Conservation (phyloP, 257 asterid genomes). For the Osmanthus fragrans region DNA sequence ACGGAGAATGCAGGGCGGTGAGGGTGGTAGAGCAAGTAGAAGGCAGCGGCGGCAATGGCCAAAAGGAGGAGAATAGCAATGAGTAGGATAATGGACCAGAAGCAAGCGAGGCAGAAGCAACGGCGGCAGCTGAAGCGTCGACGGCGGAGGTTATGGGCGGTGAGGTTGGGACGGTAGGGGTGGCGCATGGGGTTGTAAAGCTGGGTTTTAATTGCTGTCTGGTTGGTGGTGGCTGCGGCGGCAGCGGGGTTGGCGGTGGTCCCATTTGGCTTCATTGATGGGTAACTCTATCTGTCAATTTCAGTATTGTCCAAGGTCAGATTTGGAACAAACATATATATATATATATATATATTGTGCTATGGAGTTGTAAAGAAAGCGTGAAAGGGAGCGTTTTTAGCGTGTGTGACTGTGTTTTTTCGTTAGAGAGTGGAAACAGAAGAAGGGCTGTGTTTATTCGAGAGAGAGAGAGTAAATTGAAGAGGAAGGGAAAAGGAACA, state of each 20-base stretch:
- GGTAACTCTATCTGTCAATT: neutral
- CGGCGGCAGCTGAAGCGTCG: slow-evolving; percentile 43
- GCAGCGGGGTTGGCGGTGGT: neutral
- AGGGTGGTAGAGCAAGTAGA: slow-evolving; percentile 75
- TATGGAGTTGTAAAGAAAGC: neutral
- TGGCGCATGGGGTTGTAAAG: slow-evolving; percentile 38
- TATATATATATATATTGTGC: neutral
- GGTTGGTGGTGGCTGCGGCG: slow-evolving; percentile 7
- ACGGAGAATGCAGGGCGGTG: slow-evolving; percentile 63
- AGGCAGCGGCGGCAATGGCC: slow-evolving; percentile 62
- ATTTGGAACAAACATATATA: neutral
- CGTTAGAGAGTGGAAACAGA: neutral
- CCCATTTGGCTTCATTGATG: slow-evolving; percentile 17
- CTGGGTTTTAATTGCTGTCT: slow-evolving; percentile 33
- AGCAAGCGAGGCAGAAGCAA: slow-evolving; percentile 54
- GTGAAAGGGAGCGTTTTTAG: too few species aligned
- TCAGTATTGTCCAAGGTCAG: neutral
- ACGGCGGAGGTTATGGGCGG: slow-evolving; percentile 32
- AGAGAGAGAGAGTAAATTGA: neutral
- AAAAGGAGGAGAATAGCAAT: slow-evolving; percentile 49
- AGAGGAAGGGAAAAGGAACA: neutral
- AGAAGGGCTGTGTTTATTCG: neutral
- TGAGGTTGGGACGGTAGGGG: slow-evolving; percentile 43
- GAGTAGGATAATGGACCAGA: slow-evolving; percentile 53
- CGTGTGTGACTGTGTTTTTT: too few species aligned